Conservation (phyloP, 306 rosid genomes). For the Ormosia emarginata region DNA sequence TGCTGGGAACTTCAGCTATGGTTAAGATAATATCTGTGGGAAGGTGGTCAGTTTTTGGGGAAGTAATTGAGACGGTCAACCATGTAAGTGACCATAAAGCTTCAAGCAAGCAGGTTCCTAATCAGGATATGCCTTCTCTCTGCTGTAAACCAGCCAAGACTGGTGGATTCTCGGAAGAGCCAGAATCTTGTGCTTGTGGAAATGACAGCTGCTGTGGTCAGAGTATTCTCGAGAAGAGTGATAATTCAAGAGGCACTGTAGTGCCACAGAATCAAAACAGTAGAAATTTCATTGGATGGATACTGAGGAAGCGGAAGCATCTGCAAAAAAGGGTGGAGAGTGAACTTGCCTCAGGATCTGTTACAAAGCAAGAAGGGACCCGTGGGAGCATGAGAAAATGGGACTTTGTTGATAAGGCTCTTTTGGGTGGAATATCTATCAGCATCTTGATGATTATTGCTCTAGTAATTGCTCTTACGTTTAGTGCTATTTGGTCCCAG, state of each 20-base stretch:
- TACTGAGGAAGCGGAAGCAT: conserved; percentile 63
- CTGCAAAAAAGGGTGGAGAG: conserved; percentile 33
- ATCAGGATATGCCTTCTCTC: conserved; percentile 31
- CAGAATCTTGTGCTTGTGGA: conserved; percentile 60
- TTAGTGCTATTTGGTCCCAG: conserved; percentile 39
- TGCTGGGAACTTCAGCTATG: conserved; percentile 86
- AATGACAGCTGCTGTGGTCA: conserved; percentile 62
- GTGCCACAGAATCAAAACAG: conserved; percentile 40
- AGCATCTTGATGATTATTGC: conserved; percentile 67
- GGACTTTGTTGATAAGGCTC: conserved; percentile 72
- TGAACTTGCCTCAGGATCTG: conserved; percentile 36
- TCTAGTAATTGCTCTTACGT: conserved; percentile 43
- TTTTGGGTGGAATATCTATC: conserved; percentile 70
- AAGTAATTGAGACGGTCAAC: conserved; percentile 64
- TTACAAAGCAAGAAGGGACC: conserved; percentile 33
- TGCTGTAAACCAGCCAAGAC: conserved; percentile 32
- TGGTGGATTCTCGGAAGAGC: conserved; percentile 33
- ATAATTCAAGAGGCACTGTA: conserved; percentile 23
- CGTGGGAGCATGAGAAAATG: conserved; percentile 35
- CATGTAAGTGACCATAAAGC: conserved; percentile 23
- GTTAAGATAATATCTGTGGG: conserved; percentile 77
- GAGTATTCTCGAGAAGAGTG: conserved; percentile 21
- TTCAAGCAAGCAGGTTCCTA: conserved; percentile 24
- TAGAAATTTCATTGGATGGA: conserved; percentile 61
- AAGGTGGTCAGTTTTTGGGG: conserved; percentile 97